Evolutionary conservation across 345 rosid genomes (phyloP), one percentile per base, ranked within the genome.

Genomic region (Melaleuca quinquenervia): DNA sequence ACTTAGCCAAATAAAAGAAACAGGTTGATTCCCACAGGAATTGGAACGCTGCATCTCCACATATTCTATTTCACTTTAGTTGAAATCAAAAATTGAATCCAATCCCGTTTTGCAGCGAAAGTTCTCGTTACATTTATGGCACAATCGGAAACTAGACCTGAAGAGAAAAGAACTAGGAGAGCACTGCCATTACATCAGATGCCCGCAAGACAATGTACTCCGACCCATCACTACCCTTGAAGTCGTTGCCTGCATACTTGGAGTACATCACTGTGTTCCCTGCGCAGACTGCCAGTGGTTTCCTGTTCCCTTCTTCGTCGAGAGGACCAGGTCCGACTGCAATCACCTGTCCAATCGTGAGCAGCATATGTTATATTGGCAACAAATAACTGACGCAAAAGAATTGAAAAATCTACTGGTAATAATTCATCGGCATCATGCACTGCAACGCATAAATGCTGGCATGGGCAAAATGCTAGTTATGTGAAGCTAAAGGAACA

Each of bases 201-300:
- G 89, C 97, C 91, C 95, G 93, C 13, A 98, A 89, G 27, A 96
- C 99, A 85, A 96, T 94, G 90, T 95, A 98, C 89, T 92, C 92
- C 49, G 93, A 64, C 16, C 97, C 99, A 50, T 98, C 98, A 49
- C 86, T 92, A 52, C 94, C 95, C 92, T 94, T 93, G 90, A 94
- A 96, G 87, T 95, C 99, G 48, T 94, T 96, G 27, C 99, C 99
- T 0, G 98, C 98, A 41, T 96, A 96, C 93, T 96, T 96, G 82
- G 99, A 94, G 93, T 93, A 95, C 85, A 98, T 88, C 54, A 98
- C 98, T 6, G 98, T 91, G 93, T 89, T 93, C 64, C 99, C 99
- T 2, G 94, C 88, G 5, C 92, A 70, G 58, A 94, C 85, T 2
- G 96, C 85, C 22, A 92, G 87, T 0, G 95, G 91, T 86, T 90